Percentiles rank a stretch among this genome's conserved stretches.
Evolutionary conservation across 2,329 filamentous ascomycete genomes (phyloP).

Genomic region (Bipolaris oryzae): DNA sequence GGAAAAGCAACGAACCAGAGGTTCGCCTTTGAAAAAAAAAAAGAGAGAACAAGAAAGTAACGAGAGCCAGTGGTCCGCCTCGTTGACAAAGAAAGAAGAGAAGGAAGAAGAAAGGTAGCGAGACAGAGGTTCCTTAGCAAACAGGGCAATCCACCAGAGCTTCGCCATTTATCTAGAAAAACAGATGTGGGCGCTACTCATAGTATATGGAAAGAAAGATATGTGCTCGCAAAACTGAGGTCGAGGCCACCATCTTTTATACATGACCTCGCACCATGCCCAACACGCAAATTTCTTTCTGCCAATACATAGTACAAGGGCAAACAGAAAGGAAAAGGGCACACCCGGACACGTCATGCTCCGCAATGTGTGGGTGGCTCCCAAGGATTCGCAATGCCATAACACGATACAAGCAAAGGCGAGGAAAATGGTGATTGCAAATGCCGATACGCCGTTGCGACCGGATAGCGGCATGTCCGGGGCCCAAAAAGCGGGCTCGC

Average conservation of each 20-base stretch:
- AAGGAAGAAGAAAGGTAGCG: neutral
- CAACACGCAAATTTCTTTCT: neutral
- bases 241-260: neutral
- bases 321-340: neutral
- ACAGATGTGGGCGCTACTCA: slow-evolving; percentile 20
- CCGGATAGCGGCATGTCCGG: neutral
- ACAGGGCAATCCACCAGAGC: slow-evolving; percentile 26
- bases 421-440: neutral
- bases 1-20: slow-evolving; percentile 14
- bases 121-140: slow-evolving; percentile 28
- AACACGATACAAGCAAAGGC: neutral
- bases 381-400: too few species aligned
- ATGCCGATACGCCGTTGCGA: slow-evolving; percentile 2
- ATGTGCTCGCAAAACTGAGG: too few species aligned
- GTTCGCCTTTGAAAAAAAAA: slow-evolving; percentile 9
- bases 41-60: neutral
- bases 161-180: slow-evolving; percentile 23
- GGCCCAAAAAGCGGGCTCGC: neutral
- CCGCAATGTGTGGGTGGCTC: neutral
- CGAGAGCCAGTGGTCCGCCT: slow-evolving; percentile 22
- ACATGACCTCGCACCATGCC: neutral
- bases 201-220: neutral
- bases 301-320: neutral
- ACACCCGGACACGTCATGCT: neutral
- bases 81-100: neutral